Evolutionary conservation across 2,329 filamentous ascomycete genomes (phyloP).

Genomic region (Samsoniella hepiali): DNA sequence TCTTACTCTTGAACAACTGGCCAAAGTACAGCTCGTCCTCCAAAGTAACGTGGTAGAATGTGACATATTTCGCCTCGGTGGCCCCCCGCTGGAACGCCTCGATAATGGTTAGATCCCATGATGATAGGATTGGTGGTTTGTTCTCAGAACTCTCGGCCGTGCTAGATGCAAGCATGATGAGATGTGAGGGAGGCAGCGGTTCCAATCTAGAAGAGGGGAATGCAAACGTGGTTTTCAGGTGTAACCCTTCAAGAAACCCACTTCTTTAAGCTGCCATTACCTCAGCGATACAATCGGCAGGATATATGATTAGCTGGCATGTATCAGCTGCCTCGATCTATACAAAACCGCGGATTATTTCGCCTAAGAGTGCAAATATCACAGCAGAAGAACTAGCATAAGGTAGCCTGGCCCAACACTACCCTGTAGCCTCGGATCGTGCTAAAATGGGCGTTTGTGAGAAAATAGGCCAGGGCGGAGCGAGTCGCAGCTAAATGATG

Average conservation of each 20-base stretch:
- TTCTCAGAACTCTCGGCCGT: neutral
- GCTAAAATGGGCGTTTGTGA: too few relatives aligned
- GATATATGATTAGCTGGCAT: neutral
- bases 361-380: too few relatives aligned
- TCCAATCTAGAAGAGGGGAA: neutral
- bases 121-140: neutral
- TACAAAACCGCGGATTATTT: neutral
- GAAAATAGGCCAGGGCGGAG: too few relatives aligned
- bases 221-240: too few relatives aligned
- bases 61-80: neutral
- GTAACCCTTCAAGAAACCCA: too few relatives aligned
- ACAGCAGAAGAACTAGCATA: too few relatives aligned
- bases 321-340: neutral
- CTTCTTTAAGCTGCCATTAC: too few relatives aligned
- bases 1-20: constrained; percentile 19
- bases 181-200: neutral
- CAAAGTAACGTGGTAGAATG: constrained; percentile 1
- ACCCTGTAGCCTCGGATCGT: too few relatives aligned
- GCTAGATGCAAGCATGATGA: neutral
- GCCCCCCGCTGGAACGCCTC: neutral
- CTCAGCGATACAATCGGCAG: neutral
- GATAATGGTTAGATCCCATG: constrained; percentile 2
- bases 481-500: too few relatives aligned
- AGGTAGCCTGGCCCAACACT: too few relatives aligned
- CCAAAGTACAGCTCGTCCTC: constrained; percentile 19